Evolutionary conservation across 2,329 filamentous ascomycete species (phyloP), one percentile per base, ranked within the genome.

Genomic region (Raffaelea deltoideospora): DNA sequence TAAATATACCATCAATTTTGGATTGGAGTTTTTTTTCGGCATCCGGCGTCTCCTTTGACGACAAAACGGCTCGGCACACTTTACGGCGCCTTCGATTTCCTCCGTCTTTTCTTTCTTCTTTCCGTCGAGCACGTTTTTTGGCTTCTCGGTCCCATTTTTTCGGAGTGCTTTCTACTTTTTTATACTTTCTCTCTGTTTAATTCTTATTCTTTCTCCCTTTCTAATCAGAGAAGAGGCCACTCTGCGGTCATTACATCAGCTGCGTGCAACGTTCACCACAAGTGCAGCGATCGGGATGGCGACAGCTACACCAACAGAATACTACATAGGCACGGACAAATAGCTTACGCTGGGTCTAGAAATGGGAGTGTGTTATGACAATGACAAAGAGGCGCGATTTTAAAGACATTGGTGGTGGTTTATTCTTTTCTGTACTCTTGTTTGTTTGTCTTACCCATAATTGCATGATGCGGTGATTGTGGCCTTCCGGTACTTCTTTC

Each of bases 11-110:
- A 22, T 21, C 34, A 37, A 23, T 37, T 43, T 35, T 43, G 39
- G 39, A 43, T 41, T 33, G 41, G 41, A 39, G 41, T 40, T 41
- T 31, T 38, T 35, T 31, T 38, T 35, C 30, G 41, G 41, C 41
- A 30, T 41, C 39, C 35, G 41, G 23, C 13, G 23, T 26, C 33
- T 39, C 20, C 23, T 15, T 35, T 37, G 24, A 31, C 35, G 35
- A 20, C 41, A 37, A 41, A 26, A n/a, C 30, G 18, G 19, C 18
- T 23, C 34, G 40, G 33, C 33, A 38, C 27, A 29, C 36, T 35
- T 29, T 32, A 26, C n/a, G n/a, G n/a, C n/a, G n/a, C n/a, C n/a
- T n/a, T n/a, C n/a, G n/a, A n/a, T n/a, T n/a, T n/a, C n/a, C n/a
- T n/a, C n/a, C 15, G 20, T 18, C 19, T 24, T 8, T 26, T 27